Conservation (phyloP, 2,329 filamentous ascomycete genomes). For the Exophiala viscosa region DNA sequence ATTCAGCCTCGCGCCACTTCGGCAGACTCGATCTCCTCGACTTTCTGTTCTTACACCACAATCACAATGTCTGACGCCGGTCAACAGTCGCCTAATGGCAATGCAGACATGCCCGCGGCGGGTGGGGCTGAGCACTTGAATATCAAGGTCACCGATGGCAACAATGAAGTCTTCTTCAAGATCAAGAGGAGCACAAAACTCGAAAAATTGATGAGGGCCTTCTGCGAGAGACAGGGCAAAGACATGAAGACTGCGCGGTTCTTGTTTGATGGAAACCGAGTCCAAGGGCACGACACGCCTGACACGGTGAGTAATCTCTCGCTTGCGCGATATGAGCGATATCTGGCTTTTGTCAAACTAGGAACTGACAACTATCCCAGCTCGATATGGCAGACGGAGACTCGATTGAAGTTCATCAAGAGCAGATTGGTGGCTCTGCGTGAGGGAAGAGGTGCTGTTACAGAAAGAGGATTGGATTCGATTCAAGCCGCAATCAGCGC, state of each 20-base stretch:
- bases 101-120: constrained; percentile 20
- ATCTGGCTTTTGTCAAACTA: not conserved
- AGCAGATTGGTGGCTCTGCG: constrained; percentile 76
- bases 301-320: constrained; percentile 67
- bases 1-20: not conserved
- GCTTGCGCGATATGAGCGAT: not conserved
- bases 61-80: constrained; percentile 27
- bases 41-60: not conserved
- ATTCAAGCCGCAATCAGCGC: too few species aligned
- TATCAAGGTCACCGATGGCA: constrained; percentile 99
- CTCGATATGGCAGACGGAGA: constrained; percentile 97
- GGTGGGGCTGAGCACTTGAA: constrained; percentile 74
- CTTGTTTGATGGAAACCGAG: constrained; percentile 91
- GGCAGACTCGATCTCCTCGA: not conserved
- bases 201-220: constrained; percentile 97
- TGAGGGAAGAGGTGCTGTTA: not conserved
- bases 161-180: constrained; percentile 99
- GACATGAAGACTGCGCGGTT: constrained; percentile 79
- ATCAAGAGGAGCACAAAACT: constrained; percentile 96
- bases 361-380: constrained; percentile 46
- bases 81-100: constrained; percentile 27
- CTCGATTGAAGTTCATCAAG: constrained; percentile 94
- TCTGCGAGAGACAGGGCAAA: constrained; percentile 95
- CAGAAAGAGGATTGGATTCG: not conserved
- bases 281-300: constrained; percentile 83